A percentile compares a stretch with the other conserved stretches of the same genome.
phyloP scores from a whole-genome alignment of 345 rosid genomes.

The Alliaria petiolata region DNA sequence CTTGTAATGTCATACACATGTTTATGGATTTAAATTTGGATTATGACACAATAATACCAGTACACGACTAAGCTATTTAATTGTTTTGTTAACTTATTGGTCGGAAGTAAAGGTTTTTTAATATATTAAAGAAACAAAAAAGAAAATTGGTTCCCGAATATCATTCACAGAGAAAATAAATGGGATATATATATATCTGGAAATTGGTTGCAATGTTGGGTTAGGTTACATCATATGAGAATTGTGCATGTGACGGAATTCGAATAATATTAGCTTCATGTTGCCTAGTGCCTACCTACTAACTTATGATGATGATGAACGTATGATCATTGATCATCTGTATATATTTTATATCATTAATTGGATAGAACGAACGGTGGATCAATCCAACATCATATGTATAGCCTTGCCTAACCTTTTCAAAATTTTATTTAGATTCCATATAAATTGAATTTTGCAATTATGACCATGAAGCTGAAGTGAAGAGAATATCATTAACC shows the following conservation, averaged over 20 bases:
- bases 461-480: neutral
- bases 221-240: neutral
- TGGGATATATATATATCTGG: neutral
- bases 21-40: too few species aligned
- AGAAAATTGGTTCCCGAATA: neutral
- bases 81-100: too few species aligned
- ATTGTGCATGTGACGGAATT: constrained; percentile 16
- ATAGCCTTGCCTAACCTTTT: neutral
- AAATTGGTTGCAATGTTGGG: constrained; percentile 18
- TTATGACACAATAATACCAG: too few species aligned
- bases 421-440: neutral
- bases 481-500: neutral
- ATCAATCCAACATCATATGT: neutral
- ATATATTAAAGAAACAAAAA: neutral
- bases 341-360: neutral
- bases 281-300: neutral
- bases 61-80: too few species aligned
- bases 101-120: too few species aligned
- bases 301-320: constrained; percentile 7
- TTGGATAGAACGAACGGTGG: neutral
- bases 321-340: neutral
- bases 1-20: too few species aligned
- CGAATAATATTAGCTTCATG: constrained; percentile 7
- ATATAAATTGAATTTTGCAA: neutral
- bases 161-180: neutral